Percentiles rank a stretch among this genome's conserved stretches.
These are phyloP conservation scores for Phylloporus arenicola DNA, from an alignment of 768 basidiomycete species.

Conservation along the genomic window DNA sequence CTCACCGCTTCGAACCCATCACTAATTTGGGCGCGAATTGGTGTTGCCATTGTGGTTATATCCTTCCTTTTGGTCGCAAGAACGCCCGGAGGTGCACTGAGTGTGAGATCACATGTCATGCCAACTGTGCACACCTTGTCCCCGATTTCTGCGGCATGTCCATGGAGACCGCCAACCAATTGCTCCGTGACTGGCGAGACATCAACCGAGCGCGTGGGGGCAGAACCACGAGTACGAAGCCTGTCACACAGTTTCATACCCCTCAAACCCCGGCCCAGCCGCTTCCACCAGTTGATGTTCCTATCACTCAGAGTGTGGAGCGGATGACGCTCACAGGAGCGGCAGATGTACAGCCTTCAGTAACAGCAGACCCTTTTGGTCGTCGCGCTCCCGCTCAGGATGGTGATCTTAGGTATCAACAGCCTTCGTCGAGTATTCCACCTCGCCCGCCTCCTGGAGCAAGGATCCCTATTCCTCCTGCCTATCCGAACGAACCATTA, in stretches of 20 bases:
- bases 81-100: conserved; percentile 94
- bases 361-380: conserved; percentile 19
- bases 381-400: conserved; percentile 27
- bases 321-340: conserved; percentile 40
- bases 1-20: conserved; percentile 94
- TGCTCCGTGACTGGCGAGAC: conserved; percentile 85
- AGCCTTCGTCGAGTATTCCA: conserved; percentile 29
- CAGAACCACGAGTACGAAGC: conserved; percentile 34
- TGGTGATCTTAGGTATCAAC: conserved; percentile 38
- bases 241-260: conserved; percentile 30
- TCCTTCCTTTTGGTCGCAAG: conserved; percentile 94
- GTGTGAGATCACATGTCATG: conserved; percentile 95
- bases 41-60: conserved; percentile 99
- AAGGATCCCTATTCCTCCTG: conserved; percentile 32
- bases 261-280: conserved; percentile 29
- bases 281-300: conserved; percentile 30
- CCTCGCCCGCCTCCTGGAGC: conserved; percentile 37
- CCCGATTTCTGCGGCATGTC: conserved; percentile 99
- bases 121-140: conserved; percentile 94
- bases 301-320: conserved; percentile 37
- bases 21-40: conserved; percentile 97
- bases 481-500: conserved; percentile 31
- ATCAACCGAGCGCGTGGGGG: conserved; percentile 72
- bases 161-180: conserved; percentile 96
- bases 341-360: conserved; percentile 32